These are phyloP conservation scores for Chlorencoelia australis DNA, from an alignment of 2,329 filamentous ascomycete genomes.

Conservation along the genomic window DNA sequence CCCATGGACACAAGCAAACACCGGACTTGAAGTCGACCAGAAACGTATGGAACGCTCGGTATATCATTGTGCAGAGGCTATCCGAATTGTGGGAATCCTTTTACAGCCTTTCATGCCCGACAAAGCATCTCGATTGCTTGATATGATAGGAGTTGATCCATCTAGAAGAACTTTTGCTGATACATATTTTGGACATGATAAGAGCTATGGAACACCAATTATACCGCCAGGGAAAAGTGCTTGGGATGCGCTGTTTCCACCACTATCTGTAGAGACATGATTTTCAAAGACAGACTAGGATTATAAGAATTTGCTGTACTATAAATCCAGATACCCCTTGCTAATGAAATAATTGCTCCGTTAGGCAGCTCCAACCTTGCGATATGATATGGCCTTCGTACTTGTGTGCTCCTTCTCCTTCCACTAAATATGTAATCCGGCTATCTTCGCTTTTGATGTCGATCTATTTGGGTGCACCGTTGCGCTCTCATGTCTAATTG, in stretches of 20 bases:
- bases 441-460: too few relatives aligned
- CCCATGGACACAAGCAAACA: slow-evolving; percentile 56
- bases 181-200: slow-evolving; percentile 54
- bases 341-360: too few relatives aligned
- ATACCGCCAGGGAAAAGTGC: slow-evolving; percentile 28
- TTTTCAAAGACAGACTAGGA: too few relatives aligned
- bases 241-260: slow-evolving; percentile 42
- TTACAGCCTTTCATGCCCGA: slow-evolving; percentile 85
- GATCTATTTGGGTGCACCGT: too few relatives aligned
- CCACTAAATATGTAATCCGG: too few relatives aligned
- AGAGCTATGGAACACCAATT: slow-evolving; percentile 49
- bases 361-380: too few relatives aligned
- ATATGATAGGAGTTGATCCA: slow-evolving; percentile 62
- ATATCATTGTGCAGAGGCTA: slow-evolving; percentile 61
- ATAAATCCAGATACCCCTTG: too few relatives aligned
- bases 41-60: slow-evolving; percentile 44
- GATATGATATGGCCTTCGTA: too few relatives aligned
- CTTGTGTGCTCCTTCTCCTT: too few relatives aligned
- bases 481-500: too few relatives aligned
- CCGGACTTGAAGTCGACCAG: slow-evolving; percentile 9
- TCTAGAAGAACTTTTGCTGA: slow-evolving; percentile 52
- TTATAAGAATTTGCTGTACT: too few relatives aligned
- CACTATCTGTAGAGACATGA: slow-evolving; percentile 34
- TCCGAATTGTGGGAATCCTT: slow-evolving; percentile 73
- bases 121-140: slow-evolving; percentile 62